phyloP scores from a whole-genome alignment of 345 rosid genomes.

The Eutrema japonicum region DNA sequence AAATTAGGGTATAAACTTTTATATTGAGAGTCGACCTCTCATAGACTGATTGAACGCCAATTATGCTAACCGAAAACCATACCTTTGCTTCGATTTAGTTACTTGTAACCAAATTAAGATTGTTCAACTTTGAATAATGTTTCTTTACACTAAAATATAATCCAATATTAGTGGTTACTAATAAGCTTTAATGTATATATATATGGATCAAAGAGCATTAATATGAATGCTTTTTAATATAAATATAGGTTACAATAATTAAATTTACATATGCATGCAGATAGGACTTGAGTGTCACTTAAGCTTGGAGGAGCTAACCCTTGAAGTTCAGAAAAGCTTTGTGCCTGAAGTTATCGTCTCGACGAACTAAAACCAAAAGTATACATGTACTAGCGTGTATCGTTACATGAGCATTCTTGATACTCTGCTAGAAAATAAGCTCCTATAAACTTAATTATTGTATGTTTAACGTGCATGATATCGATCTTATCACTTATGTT shows the following conservation, averaged over 20 bases:
- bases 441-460: not conserved
- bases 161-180: not conserved
- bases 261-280: slow-evolving; percentile 48
- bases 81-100: not conserved
- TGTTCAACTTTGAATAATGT: slow-evolving; percentile 3
- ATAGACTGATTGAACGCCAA: not conserved
- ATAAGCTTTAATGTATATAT: not conserved
- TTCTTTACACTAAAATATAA: slow-evolving; percentile 3
- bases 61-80: slow-evolving; percentile 13
- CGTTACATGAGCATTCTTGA: slow-evolving; percentile 36
- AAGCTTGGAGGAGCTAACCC: slow-evolving; percentile 87
- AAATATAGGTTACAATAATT: not conserved
- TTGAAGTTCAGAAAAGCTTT: slow-evolving; percentile 83
- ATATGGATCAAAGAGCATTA: not conserved
- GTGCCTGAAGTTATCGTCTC: slow-evolving; percentile 37
- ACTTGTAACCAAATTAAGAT: not conserved
- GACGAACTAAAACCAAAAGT: slow-evolving; percentile 13
- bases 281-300: slow-evolving; percentile 75
- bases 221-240: not conserved
- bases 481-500: not conserved
- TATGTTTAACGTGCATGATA: not conserved
- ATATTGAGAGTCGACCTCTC: not conserved
- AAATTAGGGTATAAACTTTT: not conserved
- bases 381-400: slow-evolving; percentile 15
- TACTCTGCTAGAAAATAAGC: slow-evolving; percentile 38